These are phyloP conservation scores for Lactifluus subvellereus DNA, from an alignment of 768 basidiomycete genomes.

Conservation along the genomic window DNA sequence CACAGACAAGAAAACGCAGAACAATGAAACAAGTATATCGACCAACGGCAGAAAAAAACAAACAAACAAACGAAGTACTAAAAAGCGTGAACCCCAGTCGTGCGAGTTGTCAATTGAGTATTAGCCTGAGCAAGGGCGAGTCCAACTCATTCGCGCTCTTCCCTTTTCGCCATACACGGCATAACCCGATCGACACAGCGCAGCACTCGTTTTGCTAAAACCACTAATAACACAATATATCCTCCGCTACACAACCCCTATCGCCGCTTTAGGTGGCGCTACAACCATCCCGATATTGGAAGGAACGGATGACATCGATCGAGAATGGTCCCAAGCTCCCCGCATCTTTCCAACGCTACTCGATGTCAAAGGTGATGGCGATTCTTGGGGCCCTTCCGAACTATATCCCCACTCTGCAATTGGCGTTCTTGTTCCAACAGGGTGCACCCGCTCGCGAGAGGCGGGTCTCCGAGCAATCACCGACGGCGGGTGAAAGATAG, in stretches of 20 bases:
- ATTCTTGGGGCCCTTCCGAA: neutral
- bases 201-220: too few species aligned
- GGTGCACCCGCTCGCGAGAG: neutral
- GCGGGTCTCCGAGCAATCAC: neutral
- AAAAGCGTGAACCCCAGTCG: neutral
- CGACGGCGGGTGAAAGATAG: slow-evolving; percentile 32
- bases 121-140: neutral
- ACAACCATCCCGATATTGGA: slow-evolving; percentile 43
- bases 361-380: slow-evolving; percentile 25
- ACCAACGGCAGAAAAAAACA: neutral
- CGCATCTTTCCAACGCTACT: slow-evolving; percentile 30
- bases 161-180: neutral
- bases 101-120: neutral
- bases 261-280: slow-evolving; percentile 42
- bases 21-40: neutral
- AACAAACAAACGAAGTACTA: neutral
- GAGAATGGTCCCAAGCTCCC: slow-evolving; percentile 27
- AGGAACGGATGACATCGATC: slow-evolving; percentile 41
- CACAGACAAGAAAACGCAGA: neutral
- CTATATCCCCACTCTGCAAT: slow-evolving; percentile 26
- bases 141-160: neutral
- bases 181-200: slow-evolving; percentile 12
- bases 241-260: slow-evolving; percentile 14
- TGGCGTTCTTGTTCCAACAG: slow-evolving; percentile 18
- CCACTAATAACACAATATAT: neutral